Conservation (phyloP, 2,329 filamentous ascomycete genomes). For the Trichoderma citrinoviride region DNA sequence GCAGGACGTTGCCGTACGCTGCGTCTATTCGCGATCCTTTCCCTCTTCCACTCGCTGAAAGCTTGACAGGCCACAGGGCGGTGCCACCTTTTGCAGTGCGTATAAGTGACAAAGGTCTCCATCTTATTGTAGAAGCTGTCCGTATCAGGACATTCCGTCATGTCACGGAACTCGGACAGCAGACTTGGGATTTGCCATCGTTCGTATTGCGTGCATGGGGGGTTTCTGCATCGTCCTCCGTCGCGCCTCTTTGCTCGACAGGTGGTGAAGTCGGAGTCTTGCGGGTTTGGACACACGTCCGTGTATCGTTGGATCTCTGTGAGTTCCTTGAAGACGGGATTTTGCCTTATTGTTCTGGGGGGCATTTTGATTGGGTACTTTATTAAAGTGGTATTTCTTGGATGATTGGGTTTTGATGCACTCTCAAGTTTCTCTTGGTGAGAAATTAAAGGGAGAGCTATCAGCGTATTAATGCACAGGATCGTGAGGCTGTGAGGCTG, state of each 20-base stretch:
- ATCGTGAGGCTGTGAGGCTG: conserved; percentile 8
- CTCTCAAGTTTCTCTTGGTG: not conserved
- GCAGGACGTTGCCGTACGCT: not conserved
- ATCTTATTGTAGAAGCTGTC: conserved; percentile 2
- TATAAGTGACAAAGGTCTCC: conserved; percentile 6
- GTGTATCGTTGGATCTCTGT: conserved; percentile 8
- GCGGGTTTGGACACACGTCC: not conserved
- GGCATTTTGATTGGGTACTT: not conserved
- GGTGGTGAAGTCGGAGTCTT: not conserved
- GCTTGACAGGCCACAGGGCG: not conserved
- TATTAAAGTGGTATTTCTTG: not conserved
- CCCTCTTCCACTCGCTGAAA: conserved; percentile 1
- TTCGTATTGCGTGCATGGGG: not conserved
- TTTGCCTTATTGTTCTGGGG: not conserved
- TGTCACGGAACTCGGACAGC: not conserved
- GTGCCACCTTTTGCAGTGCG: conserved; percentile 13
- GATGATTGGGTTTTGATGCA: not conserved
- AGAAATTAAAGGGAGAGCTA: not conserved
- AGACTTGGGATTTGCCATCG: not conserved
- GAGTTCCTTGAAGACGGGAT: conserved; percentile 1
- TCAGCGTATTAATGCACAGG: not conserved
- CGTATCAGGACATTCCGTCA: conserved; percentile 1
- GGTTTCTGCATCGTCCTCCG: conserved; percentile 5
- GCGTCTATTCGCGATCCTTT: not conserved
- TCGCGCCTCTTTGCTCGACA: conserved; percentile 8